A percentile compares a stretch with the other conserved stretches of the same genome.
phyloP scores from a whole-genome alignment of 73 alveolate species.

The Paraurostyla sp. region DNA sequence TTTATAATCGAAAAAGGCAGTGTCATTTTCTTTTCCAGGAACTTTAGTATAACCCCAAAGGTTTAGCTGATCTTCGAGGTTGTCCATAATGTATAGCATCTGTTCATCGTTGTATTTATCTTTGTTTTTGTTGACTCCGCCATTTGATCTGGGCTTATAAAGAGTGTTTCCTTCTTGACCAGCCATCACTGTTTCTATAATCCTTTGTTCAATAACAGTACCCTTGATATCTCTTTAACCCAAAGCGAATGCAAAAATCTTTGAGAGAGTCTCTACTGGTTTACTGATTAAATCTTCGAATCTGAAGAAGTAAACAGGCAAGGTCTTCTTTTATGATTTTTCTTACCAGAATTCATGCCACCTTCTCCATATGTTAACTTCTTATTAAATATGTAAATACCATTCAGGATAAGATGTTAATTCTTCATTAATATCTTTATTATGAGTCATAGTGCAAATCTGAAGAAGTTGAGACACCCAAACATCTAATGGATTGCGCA shows the following conservation, averaged over 20 bases:
- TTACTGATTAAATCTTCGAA: constrained; percentile 55
- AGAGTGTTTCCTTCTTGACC: constrained; percentile 30
- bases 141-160: constrained; percentile 39
- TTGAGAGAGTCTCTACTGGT: constrained; percentile 23
- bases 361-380: constrained; percentile 36
- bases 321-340: background rate
- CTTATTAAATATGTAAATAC: constrained; percentile 8
- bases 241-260: constrained; percentile 17
- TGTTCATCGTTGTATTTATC: constrained; percentile 5
- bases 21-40: background rate
- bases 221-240: background rate
- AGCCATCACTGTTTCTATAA: background rate
- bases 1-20: background rate
- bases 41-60: constrained; percentile 30
- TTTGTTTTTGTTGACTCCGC: constrained; percentile 24
- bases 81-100: constrained; percentile 18
- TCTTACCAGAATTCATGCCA: constrained; percentile 58
- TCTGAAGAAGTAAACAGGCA: constrained; percentile 57
- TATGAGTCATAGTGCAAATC: constrained; percentile 44
- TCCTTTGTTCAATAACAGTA: constrained; percentile 28
- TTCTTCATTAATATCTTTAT: constrained; percentile 14
- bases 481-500: constrained; percentile 73
- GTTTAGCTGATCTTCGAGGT: background rate
- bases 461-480: constrained; percentile 34
- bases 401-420: constrained; percentile 27